A percentile compares a stretch with the other conserved stretches of the same genome.
Conservation (phyloP, 352 stramenopile species). For the Phytophthora cactorum region DNA sequence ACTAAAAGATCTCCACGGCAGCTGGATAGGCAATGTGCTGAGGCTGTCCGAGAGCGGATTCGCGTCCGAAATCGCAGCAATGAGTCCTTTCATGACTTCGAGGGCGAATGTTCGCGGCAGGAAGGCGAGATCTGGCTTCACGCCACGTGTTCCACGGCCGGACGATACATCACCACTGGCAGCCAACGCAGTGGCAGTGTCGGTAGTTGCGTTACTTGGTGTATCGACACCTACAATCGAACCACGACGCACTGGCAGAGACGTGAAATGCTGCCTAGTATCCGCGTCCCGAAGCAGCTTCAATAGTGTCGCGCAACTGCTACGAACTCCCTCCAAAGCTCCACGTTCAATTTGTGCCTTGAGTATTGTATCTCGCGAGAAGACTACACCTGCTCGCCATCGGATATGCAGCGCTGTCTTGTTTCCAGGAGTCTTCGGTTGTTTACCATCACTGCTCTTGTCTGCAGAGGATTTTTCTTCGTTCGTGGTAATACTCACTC, state of each 20-base stretch:
- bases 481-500: background rate
- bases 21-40: constrained; percentile 42
- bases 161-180: constrained; percentile 13
- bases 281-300: constrained; percentile 29
- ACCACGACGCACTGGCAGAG: constrained; percentile 4
- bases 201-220: constrained; percentile 3
- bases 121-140: constrained; percentile 26
- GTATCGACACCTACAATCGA: constrained; percentile 19
- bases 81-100: constrained; percentile 60
- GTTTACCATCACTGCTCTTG: too few species aligned
- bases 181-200: constrained; percentile 8
- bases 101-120: constrained; percentile 52
- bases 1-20: constrained; percentile 52
- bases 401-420: constrained; percentile 28
- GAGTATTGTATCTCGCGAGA: constrained; percentile 39
- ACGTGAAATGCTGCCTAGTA: constrained; percentile 3
- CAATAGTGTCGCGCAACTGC: constrained; percentile 25
- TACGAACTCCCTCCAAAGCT: constrained; percentile 36
- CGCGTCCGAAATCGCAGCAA: constrained; percentile 40
- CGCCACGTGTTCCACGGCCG: background rate
- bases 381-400: constrained; percentile 35
- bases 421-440: background rate
- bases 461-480: background rate
- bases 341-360: constrained; percentile 38
- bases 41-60: constrained; percentile 35